phyloP scores from a whole-genome alignment of 2,329 filamentous ascomycete genomes.

The Dothistroma septosporum region DNA sequence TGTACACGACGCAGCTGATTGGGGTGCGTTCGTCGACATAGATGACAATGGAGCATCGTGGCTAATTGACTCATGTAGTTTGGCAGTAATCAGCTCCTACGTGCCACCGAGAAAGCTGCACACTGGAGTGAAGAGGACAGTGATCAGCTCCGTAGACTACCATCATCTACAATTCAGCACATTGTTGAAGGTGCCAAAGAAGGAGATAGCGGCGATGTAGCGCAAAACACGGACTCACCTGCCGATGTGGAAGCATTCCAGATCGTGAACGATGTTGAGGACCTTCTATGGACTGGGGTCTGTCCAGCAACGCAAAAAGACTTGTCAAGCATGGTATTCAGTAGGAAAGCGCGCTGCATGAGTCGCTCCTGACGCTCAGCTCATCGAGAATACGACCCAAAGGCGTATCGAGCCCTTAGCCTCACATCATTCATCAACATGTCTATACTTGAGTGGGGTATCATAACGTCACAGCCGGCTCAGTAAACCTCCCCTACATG shows the following conservation, averaged over 20 bases:
- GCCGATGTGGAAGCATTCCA: background rate
- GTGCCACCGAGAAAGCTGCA: background rate
- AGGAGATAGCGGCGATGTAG: background rate
- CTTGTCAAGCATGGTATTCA: background rate
- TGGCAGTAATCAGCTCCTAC: background rate
- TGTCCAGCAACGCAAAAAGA: slow-evolving; percentile 1
- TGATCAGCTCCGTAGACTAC: too few relatives aligned
- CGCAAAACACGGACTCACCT: background rate
- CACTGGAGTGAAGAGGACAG: background rate
- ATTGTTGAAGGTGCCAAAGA: background rate
- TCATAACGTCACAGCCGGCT: background rate
- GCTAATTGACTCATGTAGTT: background rate
- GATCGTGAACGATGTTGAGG: background rate
- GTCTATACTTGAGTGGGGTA: background rate
- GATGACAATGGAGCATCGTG: background rate
- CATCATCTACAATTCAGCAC: background rate
- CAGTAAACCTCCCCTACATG: background rate
- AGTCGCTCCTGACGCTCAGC: too few relatives aligned
- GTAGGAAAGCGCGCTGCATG: background rate
- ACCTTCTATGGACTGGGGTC: background rate
- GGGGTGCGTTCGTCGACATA: background rate
- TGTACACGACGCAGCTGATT: background rate
- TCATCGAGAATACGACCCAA: too few relatives aligned
- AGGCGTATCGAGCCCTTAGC: background rate
- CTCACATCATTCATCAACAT: background rate